Evolutionary conservation across 2,329 filamentous ascomycete species (phyloP), one percentile per base, ranked within the genome.

Genomic region (Colletotrichum nymphaeae): DNA sequence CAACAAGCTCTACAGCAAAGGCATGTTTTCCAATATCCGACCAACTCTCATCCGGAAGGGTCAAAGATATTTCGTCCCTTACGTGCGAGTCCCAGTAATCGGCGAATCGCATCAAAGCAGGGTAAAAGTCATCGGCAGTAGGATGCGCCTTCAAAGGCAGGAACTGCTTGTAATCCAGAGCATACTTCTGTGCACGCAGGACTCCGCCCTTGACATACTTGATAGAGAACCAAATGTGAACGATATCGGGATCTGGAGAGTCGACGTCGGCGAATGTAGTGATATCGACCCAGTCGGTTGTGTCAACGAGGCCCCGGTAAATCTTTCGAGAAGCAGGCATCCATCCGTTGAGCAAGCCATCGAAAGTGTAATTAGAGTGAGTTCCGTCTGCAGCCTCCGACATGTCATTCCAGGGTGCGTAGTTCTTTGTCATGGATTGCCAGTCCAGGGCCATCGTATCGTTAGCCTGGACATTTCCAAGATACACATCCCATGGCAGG

Each of bases 21-120:
- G 57, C 56, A 32, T 68, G 66, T 28, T 68, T 63, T n/a, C 57
- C 57, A 46, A 68, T 68, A 19, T 68, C 66, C 3, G 66, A n/a
- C 57, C 57, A 63, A 16, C 28, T 62, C 2, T 63, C 22, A 3
- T 68, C 57, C 0, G 66, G 57, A 2, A 68, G 30, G 0, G 57
- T 42, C 9, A 63, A 30, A 2, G 66, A 19, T 2, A 55, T 52
- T 6, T 30, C 46, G 6, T 68, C 66, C 9, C 63, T 53, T 0
- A 68, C 22, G 6, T 68, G 30, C 1, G 66, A 63, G 1, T 55
- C 30, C 66, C 66, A 68, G 46, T 62, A 68, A 46, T 68, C 66
- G 14, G 42, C 37, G 22, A 62, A 68, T 4, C 66, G 66, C 14
- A 68, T 62, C n/a, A 68, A 46, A 16, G 66, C 66, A 28, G 66